A percentile compares a stretch with the other conserved stretches of the same genome.
Evolutionary conservation across 2,329 filamentous ascomycete genomes (phyloP).

Genomic region (Boeremia exigua): DNA sequence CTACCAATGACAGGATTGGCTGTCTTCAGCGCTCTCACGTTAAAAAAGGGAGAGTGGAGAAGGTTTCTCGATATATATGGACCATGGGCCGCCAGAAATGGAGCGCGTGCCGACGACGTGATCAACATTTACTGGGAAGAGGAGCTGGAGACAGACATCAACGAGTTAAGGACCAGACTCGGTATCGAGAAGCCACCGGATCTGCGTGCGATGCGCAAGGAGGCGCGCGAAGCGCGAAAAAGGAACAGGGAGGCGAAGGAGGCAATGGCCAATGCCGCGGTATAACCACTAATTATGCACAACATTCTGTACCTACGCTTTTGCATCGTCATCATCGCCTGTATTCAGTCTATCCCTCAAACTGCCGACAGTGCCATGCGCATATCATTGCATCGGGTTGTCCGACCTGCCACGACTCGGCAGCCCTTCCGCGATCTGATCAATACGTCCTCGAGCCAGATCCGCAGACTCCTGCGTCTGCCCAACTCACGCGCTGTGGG

Average conservation of each 20-base stretch:
- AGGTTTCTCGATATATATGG: conserved; percentile 78
- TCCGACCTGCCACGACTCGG: no score
- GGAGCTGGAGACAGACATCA: conserved; percentile 82
- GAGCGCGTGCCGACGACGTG: conserved; percentile 75
- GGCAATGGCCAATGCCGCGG: conserved; percentile 25
- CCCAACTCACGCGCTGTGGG: no score
- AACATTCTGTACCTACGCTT: conserved; percentile 12
- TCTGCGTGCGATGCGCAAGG: conserved; percentile 76
- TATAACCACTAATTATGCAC: conserved; percentile 23
- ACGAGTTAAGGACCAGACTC: conserved; percentile 73
- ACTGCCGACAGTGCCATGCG: no score
- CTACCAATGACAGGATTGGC: conserved; percentile 94
- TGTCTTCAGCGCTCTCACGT: conserved; percentile 70
- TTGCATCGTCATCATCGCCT: neutral
- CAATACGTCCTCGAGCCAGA: no score
- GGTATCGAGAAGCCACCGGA: conserved; percentile 90
- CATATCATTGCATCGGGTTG: no score
- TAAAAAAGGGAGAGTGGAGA: conserved; percentile 68
- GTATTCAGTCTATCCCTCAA: neutral
- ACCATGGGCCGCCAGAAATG: conserved; percentile 90
- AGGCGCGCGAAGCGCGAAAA: conserved; percentile 72
- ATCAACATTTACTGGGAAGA: conserved; percentile 99
- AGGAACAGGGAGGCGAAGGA: conserved; percentile 62
- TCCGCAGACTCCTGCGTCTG: no score
- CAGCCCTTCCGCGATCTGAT: no score